These are phyloP conservation scores for Xanthoconium stramineum DNA, from an alignment of 768 basidiomycete genomes.

Conservation along the genomic window DNA sequence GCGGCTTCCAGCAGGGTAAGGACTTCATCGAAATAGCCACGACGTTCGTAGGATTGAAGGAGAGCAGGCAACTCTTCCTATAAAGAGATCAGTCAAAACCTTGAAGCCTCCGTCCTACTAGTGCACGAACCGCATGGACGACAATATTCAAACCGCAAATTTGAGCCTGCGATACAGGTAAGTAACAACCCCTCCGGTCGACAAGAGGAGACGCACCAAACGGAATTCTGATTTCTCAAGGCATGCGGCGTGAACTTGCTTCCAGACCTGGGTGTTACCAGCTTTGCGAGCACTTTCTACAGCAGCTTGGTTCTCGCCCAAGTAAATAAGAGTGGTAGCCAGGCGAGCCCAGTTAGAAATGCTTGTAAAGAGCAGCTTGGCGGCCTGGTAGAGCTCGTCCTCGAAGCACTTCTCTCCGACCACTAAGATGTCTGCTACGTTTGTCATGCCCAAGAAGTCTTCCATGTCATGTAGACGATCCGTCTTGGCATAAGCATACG, in stretches of 20 bases:
- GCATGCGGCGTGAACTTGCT: constrained; percentile 98
- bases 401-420: constrained; percentile 99
- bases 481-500: constrained; percentile 97
- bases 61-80: constrained; percentile 76
- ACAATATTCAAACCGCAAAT: constrained; percentile 98
- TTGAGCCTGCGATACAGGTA: constrained; percentile 60
- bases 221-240: constrained; percentile 98
- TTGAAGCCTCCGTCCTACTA: constrained; percentile 4
- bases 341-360: constrained; percentile 99
- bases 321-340: constrained; percentile 96
- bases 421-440: constrained; percentile 93
- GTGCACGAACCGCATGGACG: constrained; percentile 66
- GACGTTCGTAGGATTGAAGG: constrained; percentile 82
- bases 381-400: constrained; percentile 95
- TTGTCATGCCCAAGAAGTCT: constrained; percentile 97
- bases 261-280: constrained; percentile 99
- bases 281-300: constrained; percentile 99
- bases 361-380: constrained; percentile 91
- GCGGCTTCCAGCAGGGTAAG: constrained; percentile 90
- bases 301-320: constrained; percentile 96
- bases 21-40: constrained; percentile 93
- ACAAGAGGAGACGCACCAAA: constrained; percentile 46
- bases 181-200: background rate
- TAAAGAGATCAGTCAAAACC: background rate
- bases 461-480: constrained; percentile 99